phyloP scores from a whole-genome alignment of 164 flowering plant genomes.

The Dillenia suffruticosa region DNA sequence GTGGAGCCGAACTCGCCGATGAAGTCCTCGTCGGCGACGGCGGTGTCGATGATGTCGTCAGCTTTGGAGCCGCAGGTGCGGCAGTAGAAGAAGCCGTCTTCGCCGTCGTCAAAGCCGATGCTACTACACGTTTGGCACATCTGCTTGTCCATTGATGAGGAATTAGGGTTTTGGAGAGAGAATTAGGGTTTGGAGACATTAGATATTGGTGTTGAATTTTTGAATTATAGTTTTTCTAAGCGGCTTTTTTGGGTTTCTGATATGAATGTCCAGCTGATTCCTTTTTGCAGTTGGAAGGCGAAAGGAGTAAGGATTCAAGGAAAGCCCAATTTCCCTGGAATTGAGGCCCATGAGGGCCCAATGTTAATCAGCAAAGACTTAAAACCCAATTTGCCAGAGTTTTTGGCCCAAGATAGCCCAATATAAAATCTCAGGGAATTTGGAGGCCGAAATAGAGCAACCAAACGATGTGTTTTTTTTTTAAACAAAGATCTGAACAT shows the following conservation, averaged over 20 bases:
- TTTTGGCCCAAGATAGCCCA: too few relatives aligned
- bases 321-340: too few relatives aligned
- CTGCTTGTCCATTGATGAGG: slow-evolving; percentile 6
- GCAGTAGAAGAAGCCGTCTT: slow-evolving; percentile 70
- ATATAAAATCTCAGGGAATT: too few relatives aligned
- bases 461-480: too few relatives aligned
- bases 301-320: too few relatives aligned
- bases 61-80: slow-evolving; percentile 44
- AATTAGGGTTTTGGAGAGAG: neutral
- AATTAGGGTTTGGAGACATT: neutral
- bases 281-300: too few relatives aligned
- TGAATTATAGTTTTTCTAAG: neutral
- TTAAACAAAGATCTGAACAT: too few relatives aligned
- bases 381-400: too few relatives aligned
- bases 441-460: too few relatives aligned
- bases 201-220: neutral
- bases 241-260: neutral
- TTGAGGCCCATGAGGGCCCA: too few relatives aligned
- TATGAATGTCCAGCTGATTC: too few relatives aligned
- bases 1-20: slow-evolving; percentile 9
- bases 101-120: slow-evolving; percentile 32
- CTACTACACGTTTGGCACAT: slow-evolving; percentile 43
- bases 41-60: slow-evolving; percentile 53
- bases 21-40: slow-evolving; percentile 49
- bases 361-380: too few relatives aligned